Base-by-base conservation (phyloP, 768 basidiomycete genomes). In the Tylopilus plumbeoviolaceoides region DNA sequence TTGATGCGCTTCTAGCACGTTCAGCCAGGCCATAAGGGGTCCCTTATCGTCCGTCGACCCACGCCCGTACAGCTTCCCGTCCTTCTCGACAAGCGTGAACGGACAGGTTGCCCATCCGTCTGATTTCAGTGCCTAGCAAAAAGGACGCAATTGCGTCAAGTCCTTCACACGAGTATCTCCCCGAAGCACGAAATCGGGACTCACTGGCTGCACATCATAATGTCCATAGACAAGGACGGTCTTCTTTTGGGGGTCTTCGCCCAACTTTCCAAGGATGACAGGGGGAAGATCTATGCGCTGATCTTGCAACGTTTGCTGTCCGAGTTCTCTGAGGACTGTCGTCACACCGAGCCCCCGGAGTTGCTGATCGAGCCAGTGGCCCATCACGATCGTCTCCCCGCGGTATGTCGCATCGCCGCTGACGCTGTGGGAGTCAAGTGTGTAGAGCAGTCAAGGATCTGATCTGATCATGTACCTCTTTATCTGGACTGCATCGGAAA, bases 41-140 rank as follows among this genome's bases (percentile, higher is more conserved):
- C 92, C 92, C 70, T 95, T 95, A 75, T 95, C 94, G 67, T 95
- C 92, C 91, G 87, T 84, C 28, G 88, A 84, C 17, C 93, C 95
- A 49, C 93, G 87, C 6, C 93, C 94, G 52, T 89, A 84, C 21
- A 97, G 73, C 54, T 82, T 81, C 15, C 77, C 78, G 2, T 78
- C 74, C 56, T 77, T 70, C 35, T 72, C 59, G 10, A 79, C 80
- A 40, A 97, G 78, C 10, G 71, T 76, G 73, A 95, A 97, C 0
- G 95, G 94, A 43, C 92, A 84, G 9, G 87, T 85, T 55, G 83
- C 73, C 95, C 94, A 97, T 9, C 95, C 95, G 58, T 95, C 94
- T 17, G 76, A 74, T 53, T 71, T 62, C 28, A 71, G 55, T 1
- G 76, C 77, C 77, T 51, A 36, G 3, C 6, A 17, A 17, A 14